These are phyloP conservation scores for Primulina tabacum DNA, from an alignment of 257 asterid genomes.

Conservation along the genomic window DNA sequence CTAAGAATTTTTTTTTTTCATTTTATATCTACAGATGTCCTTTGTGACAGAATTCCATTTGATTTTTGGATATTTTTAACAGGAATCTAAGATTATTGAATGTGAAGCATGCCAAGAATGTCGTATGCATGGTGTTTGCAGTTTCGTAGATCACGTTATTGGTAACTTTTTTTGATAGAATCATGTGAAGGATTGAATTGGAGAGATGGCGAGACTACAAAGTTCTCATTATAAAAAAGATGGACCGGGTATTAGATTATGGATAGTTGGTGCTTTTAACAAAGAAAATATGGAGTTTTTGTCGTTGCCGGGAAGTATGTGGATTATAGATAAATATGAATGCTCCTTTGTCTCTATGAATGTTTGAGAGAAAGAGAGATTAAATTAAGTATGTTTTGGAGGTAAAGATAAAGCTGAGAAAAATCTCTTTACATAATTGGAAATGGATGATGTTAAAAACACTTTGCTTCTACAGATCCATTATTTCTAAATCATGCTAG, in stretches of 20 bases:
- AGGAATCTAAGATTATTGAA: slow-evolving; percentile 3
- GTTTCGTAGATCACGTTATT: background rate
- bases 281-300: background rate
- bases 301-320: background rate
- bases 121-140: background rate
- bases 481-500: background rate
- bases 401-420: background rate
- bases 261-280: background rate
- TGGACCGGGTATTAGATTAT: background rate
- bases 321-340: slow-evolving; percentile 8
- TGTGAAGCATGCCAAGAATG: background rate
- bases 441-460: background rate
- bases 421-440: background rate
- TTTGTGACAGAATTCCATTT: slow-evolving; percentile 1
- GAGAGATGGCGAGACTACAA: background rate
- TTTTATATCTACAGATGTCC: background rate
- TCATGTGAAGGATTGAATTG: background rate
- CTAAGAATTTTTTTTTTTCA: background rate
- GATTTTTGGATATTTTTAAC: background rate
- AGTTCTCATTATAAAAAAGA: background rate
- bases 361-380: background rate
- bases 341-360: background rate
- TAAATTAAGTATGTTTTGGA: background rate
- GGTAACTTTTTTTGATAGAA: background rate
- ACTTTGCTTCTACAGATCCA: background rate